Percentiles rank a stretch among this genome's conserved stretches.
These are phyloP conservation scores for Karstenula rhodostoma DNA, from an alignment of 2,329 filamentous ascomycete genomes.

Conservation along the genomic window DNA sequence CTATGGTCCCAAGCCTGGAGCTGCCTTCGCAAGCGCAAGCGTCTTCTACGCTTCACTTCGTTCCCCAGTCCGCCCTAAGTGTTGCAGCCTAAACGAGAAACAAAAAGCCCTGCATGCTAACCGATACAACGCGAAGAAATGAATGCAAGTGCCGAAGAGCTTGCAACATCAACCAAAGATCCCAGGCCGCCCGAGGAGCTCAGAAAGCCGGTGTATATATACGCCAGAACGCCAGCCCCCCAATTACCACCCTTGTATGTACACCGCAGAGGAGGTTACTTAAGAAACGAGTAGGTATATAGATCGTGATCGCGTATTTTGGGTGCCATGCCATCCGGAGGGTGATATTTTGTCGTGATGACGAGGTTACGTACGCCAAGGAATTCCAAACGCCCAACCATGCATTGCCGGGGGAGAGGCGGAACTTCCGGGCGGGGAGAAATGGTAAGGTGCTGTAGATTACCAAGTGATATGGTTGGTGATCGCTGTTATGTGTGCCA, in stretches of 20 bases:
- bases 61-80: background rate
- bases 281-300: slow-evolving; percentile 15
- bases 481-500: slow-evolving; percentile 17
- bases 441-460: slow-evolving; percentile 35
- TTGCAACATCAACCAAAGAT: slow-evolving; percentile 1
- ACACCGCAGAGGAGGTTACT: slow-evolving; percentile 19
- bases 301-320: slow-evolving; percentile 14
- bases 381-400: slow-evolving; percentile 31
- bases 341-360: slow-evolving; percentile 12
- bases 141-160: slow-evolving; percentile 10
- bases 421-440: slow-evolving; percentile 30
- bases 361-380: slow-evolving; percentile 39
- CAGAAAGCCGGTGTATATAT: slow-evolving; percentile 12
- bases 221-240: slow-evolving; percentile 18
- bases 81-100: background rate
- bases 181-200: slow-evolving; percentile 1
- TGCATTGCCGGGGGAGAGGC: slow-evolving; percentile 33
- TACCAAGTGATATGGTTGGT: slow-evolving; percentile 36
- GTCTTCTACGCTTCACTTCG: background rate
- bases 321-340: slow-evolving; percentile 9
- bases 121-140: slow-evolving; percentile 8
- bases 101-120: background rate
- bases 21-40: background rate
- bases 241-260: slow-evolving; percentile 17
- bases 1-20: background rate